Percentiles rank a stretch among this genome's conserved stretches.
These are phyloP conservation scores for Botrytis sinoallii DNA, from an alignment of 2,329 filamentous ascomycete genomes.

Conservation along the genomic window DNA sequence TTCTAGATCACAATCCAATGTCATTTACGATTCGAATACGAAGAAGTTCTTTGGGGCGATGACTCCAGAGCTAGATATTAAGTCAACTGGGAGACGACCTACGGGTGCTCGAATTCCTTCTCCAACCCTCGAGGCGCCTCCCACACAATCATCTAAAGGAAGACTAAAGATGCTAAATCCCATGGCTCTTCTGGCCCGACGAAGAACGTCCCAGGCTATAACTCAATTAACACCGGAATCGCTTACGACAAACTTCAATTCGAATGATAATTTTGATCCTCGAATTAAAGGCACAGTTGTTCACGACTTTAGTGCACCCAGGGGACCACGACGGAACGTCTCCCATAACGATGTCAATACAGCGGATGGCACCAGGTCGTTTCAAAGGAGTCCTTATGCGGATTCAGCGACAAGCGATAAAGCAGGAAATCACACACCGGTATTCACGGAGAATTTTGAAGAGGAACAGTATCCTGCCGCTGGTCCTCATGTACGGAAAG, in stretches of 20 bases:
- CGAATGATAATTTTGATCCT: conserved; percentile 53
- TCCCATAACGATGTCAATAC: conserved; percentile 34
- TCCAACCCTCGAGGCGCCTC: conserved; percentile 31
- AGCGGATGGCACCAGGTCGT: conserved; percentile 21
- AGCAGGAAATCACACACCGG: conserved; percentile 48
- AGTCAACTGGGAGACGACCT: conserved; percentile 28
- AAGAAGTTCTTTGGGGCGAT: conserved; percentile 23
- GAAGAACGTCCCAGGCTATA: conserved; percentile 37
- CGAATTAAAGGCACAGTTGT: conserved; percentile 61
- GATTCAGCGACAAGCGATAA: conserved; percentile 25
- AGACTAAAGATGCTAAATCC: conserved; percentile 41
- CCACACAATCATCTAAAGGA: conserved; percentile 30
- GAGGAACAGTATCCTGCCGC: conserved; percentile 43
- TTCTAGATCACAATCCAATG: conserved; percentile 22
- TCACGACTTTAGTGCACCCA: conserved; percentile 64
- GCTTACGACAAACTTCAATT: conserved; percentile 27
- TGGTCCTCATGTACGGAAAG: conserved; percentile 38
- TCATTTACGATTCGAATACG: conserved; percentile 22
- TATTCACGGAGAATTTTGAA: conserved; percentile 55
- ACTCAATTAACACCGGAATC: conserved; percentile 32
- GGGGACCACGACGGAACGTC: conserved; percentile 44
- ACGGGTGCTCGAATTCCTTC: conserved; percentile 32
- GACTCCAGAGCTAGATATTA: conserved; percentile 25
- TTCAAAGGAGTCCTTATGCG: conserved; percentile 27
- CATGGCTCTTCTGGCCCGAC: conserved; percentile 39